phyloP scores from a whole-genome alignment of 2,329 filamentous ascomycete genomes.

The Paraphaeosphaeria minitans region DNA sequence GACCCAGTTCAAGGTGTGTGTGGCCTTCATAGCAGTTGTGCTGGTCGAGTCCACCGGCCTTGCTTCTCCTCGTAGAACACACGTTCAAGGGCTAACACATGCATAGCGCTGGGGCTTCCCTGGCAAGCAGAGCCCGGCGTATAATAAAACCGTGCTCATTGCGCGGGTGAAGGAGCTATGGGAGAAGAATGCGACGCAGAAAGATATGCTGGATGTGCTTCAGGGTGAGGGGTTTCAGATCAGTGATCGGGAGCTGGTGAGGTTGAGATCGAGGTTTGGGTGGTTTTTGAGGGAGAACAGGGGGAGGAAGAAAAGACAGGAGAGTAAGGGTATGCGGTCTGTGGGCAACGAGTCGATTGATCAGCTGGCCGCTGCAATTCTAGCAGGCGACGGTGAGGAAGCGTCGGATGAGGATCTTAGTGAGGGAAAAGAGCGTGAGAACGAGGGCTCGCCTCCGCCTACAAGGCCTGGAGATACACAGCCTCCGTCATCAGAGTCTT shows the following conservation, averaged over 20 bases:
- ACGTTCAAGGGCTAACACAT: conserved; percentile 10
- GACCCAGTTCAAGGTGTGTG: conserved; percentile 66
- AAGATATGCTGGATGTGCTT: conserved; percentile 73
- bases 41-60: neutral
- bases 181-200: conserved; percentile 73
- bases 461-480: neutral
- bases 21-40: neutral
- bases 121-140: conserved; percentile 71
- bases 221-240: conserved; percentile 75
- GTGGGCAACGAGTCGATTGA: conserved; percentile 28
- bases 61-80: neutral
- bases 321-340: conserved; percentile 15
- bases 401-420: conserved; percentile 11
- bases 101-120: conserved; percentile 73
- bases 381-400: conserved; percentile 24
- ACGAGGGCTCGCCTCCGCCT: neutral
- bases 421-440: conserved; percentile 1
- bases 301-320: conserved; percentile 12
- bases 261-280: conserved; percentile 70
- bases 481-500: conserved; percentile 13
- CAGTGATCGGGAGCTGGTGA: conserved; percentile 71
- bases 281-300: conserved; percentile 63
- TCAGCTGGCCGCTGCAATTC: conserved; percentile 36
- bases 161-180: conserved; percentile 76
- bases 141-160: conserved; percentile 71